Evolutionary conservation across 1,139 yeast genomes (phyloP), one percentile per base, ranked within the genome.

Genomic region (Pichia sp.): DNA sequence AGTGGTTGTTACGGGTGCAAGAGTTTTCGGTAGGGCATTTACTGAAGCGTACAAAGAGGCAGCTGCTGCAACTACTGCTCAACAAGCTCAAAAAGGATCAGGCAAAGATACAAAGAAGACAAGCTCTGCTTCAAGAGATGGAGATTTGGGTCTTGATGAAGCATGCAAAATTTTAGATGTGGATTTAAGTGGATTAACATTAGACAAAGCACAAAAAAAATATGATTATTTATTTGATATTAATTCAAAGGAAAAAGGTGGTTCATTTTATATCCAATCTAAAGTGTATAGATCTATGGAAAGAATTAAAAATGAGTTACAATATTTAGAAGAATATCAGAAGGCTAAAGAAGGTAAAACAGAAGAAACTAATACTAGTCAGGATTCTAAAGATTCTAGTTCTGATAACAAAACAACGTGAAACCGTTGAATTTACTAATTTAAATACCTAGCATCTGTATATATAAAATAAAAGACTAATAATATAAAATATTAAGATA

Each of bases 1-100:
- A 67, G 96, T 92, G 53, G 76, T 89, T 48, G 78, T 90, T 61
- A 90, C 97, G 23, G 97, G 97, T 46, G 95, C 97, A 11, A 82
- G 87, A 52, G 97, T 92, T 37, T 89, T 92, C 62, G 97, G 97
- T 43, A 78, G 87, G 55, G 98, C 98, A 0, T 92, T 92, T 65
- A 77, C 90, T n/a, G 96, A 89, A 63, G 97, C 98, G 0, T 92
- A 90, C 72, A 84, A 83, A 59, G 97, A 92, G 67, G 97, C 98
- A 1, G 95, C 97, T 20, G 82, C 86, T 47, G 89, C 87, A 35
- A 77, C 87, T 9, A 86, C 87, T 7, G 78, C 83, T 41, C 78
- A 78, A 54, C 69, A 74, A 45, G 87, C 95, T 22, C 69, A 76
- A 16, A 69, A 74, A 27, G 64, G 67, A 0, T 39, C 46, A 63